phyloP scores from a whole-genome alignment of 495 filamentous ascomycete species.

The Penicillium nucicola region DNA sequence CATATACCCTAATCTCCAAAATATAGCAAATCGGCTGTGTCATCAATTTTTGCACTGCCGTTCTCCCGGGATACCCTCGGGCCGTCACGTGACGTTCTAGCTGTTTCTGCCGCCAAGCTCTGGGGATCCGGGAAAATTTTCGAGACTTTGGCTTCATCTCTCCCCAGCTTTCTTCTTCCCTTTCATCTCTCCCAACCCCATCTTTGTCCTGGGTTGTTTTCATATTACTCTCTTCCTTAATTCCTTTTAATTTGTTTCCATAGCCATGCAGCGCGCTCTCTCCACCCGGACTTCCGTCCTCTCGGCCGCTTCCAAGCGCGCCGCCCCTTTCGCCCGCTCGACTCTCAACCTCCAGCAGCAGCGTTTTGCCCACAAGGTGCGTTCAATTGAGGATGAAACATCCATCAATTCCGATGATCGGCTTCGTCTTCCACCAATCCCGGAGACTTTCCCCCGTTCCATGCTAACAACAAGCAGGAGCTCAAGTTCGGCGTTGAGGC shows the following conservation, averaged over 20 bases:
- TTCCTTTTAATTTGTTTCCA: constrained; percentile 32
- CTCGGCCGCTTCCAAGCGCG: constrained; percentile 60
- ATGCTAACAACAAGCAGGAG: constrained; percentile 59
- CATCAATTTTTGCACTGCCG: neutral
- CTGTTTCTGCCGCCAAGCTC: constrained; percentile 46
- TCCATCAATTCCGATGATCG: neutral
- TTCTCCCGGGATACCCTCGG: constrained; percentile 29
- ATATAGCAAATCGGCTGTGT: no score
- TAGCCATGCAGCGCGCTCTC: constrained; percentile 70
- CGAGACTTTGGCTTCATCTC: constrained; percentile 48
- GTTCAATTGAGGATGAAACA: constrained; percentile 18
- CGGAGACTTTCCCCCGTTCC: constrained; percentile 8
- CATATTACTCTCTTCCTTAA: constrained; percentile 17
- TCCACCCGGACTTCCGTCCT: constrained; percentile 66
- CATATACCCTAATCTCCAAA: no score
- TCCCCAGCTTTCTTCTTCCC: constrained; percentile 22
- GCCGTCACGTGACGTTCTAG: constrained; percentile 47
- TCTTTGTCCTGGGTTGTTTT: constrained; percentile 23
- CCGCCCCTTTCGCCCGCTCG: constrained; percentile 42
- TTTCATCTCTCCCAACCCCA: constrained; percentile 23
- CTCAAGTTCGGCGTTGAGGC: constrained; percentile 97
- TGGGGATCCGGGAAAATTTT: constrained; percentile 52
- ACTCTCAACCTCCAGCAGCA: constrained; percentile 73
- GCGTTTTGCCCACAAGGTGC: constrained; percentile 91
- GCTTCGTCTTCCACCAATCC: constrained; percentile 15